Percentiles rank a stretch among this genome's conserved stretches.
phyloP scores from a whole-genome alignment of 441 rosid genomes.

The Bocquillonia castaneifolia region DNA sequence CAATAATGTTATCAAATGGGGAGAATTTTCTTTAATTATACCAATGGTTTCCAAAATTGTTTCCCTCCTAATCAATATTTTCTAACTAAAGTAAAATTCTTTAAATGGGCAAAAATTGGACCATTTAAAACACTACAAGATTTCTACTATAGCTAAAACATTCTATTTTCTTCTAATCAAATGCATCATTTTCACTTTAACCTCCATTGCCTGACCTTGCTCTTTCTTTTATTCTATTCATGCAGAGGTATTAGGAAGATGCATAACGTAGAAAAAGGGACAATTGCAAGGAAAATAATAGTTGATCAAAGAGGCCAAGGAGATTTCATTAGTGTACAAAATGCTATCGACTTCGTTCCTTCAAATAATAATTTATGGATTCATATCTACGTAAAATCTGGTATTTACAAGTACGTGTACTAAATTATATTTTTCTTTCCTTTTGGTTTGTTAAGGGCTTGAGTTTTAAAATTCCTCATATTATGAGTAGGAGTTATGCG shows the following conservation, averaged over 20 bases:
- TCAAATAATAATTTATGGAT: conserved; percentile 33
- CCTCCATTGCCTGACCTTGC: not conserved
- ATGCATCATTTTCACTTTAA: not conserved
- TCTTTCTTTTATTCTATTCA: not conserved
- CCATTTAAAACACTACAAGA: too few species aligned
- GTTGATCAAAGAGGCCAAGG: conserved; percentile 39
- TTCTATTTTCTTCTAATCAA: not conserved
- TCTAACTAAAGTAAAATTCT: not conserved
- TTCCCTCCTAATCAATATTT: not conserved
- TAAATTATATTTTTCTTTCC: not conserved
- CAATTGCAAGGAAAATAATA: conserved; percentile 18
- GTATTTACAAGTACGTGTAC: conserved; percentile 31
- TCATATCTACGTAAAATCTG: conserved; percentile 29
- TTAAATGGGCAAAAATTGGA: not conserved
- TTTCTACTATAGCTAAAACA: too few species aligned
- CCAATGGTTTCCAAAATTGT: not conserved
- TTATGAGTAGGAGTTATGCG: too few species aligned
- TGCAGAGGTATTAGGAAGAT: not conserved
- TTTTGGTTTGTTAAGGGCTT: too few species aligned
- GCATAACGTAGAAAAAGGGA: not conserved
- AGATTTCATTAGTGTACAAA: conserved; percentile 36
- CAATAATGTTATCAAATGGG: not conserved
- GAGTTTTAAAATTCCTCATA: too few species aligned
- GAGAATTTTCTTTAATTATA: not conserved
- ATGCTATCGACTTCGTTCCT: conserved; percentile 44